Evolutionary conservation across 2,329 filamentous ascomycete species (phyloP).

Genomic region (Diaporthe humulicola): DNA sequence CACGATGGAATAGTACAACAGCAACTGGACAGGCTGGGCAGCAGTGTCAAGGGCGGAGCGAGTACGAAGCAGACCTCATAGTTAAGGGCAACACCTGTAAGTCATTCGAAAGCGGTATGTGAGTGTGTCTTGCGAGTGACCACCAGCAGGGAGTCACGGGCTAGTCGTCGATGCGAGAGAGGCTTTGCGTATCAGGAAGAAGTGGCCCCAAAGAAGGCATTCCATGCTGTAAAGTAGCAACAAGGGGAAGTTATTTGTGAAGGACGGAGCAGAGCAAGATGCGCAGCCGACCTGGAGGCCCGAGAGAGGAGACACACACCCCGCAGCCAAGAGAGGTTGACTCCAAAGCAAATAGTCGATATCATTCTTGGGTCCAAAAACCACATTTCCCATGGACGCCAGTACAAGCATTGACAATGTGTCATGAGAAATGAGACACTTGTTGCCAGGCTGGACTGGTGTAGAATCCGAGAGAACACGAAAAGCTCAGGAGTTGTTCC

Average conservation of each 20-base stretch:
- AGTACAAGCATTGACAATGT: neutral
- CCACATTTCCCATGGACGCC: neutral
- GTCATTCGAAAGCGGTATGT: neutral
- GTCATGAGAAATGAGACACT: neutral
- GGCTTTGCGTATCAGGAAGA: neutral
- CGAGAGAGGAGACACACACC: neutral
- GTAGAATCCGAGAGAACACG: neutral
- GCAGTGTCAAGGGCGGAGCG: no score
- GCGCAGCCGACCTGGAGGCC: neutral
- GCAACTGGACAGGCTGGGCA: neutral
- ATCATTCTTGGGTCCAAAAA: neutral
- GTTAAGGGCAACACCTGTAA: neutral
- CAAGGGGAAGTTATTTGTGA: neutral
- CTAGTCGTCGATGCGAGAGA: neutral
- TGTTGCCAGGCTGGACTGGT: neutral
- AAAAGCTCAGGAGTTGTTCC: neutral
- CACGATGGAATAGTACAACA: no score
- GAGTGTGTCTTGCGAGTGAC: neutral
- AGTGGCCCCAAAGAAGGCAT: no score
- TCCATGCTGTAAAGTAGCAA: neutral
- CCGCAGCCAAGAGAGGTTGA: neutral
- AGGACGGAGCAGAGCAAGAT: neutral
- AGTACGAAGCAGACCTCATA: no score
- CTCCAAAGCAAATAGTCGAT: neutral
- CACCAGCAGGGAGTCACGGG: no score